Evolutionary conservation across 257 asterid genomes (phyloP).

Genomic region (Solanum chiquidenum): DNA sequence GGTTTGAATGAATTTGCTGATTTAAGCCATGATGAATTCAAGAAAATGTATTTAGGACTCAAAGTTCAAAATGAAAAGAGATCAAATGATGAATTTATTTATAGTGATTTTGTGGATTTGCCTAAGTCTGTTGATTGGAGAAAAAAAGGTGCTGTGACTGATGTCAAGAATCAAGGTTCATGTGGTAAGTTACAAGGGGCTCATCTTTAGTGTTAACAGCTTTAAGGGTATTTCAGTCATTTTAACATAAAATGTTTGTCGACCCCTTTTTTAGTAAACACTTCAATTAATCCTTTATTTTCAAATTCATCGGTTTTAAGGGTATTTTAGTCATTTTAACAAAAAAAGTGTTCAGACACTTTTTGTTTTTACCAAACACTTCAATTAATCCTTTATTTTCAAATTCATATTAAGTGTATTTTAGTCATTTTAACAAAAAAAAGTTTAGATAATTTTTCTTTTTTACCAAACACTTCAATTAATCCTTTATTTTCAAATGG

Average conservation of each 20-base stretch:
- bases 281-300: neutral
- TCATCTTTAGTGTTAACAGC: neutral
- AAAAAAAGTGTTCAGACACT: no score
- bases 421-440: neutral
- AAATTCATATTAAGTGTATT: neutral
- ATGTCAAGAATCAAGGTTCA: conserved; percentile 56
- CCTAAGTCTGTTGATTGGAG: conserved; percentile 61
- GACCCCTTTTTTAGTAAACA: neutral
- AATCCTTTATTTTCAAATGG: neutral
- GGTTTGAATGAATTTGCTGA: conserved; percentile 64
- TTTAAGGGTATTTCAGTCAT: neutral
- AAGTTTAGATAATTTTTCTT: neutral
- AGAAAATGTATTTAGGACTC: conserved; percentile 45
- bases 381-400: neutral
- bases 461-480: no score
- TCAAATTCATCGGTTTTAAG: neutral
- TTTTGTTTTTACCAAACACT: neutral
- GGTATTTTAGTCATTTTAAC: neutral
- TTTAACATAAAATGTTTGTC: neutral
- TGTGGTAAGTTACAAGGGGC: conserved; percentile 25
- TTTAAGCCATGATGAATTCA: conserved; percentile 55
- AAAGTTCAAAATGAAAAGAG: conserved; percentile 14
- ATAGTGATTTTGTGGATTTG: conserved; percentile 31
- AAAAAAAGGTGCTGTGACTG: conserved; percentile 52
- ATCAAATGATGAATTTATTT: conserved; percentile 14